Evolutionary conservation across 257 asterid genomes (phyloP), one percentile per base, ranked within the genome.

Genomic region (Penstemon eatonii): DNA sequence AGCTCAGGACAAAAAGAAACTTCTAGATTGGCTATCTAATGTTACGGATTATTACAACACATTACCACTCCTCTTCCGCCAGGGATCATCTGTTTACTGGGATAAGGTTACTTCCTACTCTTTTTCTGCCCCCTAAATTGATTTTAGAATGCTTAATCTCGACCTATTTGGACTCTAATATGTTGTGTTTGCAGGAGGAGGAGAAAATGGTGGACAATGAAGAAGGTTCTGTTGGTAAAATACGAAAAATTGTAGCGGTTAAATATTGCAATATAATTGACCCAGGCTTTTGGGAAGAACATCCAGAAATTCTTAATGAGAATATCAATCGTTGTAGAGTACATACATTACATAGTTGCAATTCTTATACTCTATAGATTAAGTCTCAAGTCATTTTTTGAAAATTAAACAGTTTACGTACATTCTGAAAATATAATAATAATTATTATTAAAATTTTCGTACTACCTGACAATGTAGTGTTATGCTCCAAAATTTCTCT

Each of bases 61-160:
- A 18, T 72, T 88, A 47, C 84, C 85, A 33, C 68, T 73, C 65
- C 86, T 90, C 75, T 90, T 90, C 76, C 87, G 93, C 44, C 85
- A 67, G 19, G 97, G 98, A 36, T 88, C 98, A 53, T 86, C 95
- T 44, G 82, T 88, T 68, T 92, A 82, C 80, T 82, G 89, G 90
- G 85, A 84, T 51, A 82, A 69, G 86, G 96, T 83, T 68, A 52
- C 49, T 52, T 54, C 73, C 73, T 41, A 25, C 74, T 65, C 50
- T 66, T 51, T 13, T 50, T 53, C 69, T 18, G 63, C 33, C 33
- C 33, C 33, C 33, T 25, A 25, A 25, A 25, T 25, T 25, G 33
- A 25, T 1, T 25, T 25, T 25, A 1, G 33, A 25, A 25, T 25
- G 2, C 33, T 25, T 25, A 25, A 25, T 25, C 33, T 25, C 33